Evolutionary conservation across 768 basidiomycete species (phyloP).

Genomic region (Clavulina sp.): DNA sequence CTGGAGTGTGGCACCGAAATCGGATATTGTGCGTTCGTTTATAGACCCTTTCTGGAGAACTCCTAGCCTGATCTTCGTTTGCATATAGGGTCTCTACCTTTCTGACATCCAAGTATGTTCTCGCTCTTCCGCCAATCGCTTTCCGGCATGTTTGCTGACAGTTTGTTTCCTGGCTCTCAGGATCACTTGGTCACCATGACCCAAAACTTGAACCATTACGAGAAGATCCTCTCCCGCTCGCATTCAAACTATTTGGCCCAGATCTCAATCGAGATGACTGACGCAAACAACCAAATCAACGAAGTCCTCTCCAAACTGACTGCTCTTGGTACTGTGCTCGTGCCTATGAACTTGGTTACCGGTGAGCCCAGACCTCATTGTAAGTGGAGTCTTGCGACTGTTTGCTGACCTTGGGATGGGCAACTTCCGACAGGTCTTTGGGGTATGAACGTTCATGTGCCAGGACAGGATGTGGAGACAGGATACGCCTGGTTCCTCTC

Average conservation of each 20-base stretch:
- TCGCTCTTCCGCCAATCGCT: not conserved
- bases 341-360: slow-evolving; percentile 94
- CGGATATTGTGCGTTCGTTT: slow-evolving; percentile 60
- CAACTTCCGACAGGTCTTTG: slow-evolving; percentile 44
- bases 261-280: slow-evolving; percentile 99
- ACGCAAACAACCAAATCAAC: slow-evolving; percentile 99
- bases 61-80: not conserved
- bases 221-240: slow-evolving; percentile 95
- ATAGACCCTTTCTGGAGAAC: not conserved
- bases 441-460: slow-evolving; percentile 99
- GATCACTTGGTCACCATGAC: slow-evolving; percentile 99
- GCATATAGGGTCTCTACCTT: slow-evolving; percentile 66
- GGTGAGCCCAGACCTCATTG: slow-evolving; percentile 27
- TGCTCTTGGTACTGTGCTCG: slow-evolving; percentile 89
- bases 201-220: slow-evolving; percentile 98
- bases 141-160: not conserved
- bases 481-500: slow-evolving; percentile 19
- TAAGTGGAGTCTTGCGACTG: slow-evolving; percentile 11
- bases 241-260: slow-evolving; percentile 99
- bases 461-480: slow-evolving; percentile 44
- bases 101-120: slow-evolving; percentile 70
- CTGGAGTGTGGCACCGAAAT: slow-evolving; percentile 95
- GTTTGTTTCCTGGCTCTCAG: slow-evolving; percentile 16
- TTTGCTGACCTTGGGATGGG: not conserved
- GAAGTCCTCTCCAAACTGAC: slow-evolving; percentile 95